Evolutionary conservation across 2,329 filamentous ascomycete genomes (phyloP).

Genomic region (Curvularia sp.): DNA sequence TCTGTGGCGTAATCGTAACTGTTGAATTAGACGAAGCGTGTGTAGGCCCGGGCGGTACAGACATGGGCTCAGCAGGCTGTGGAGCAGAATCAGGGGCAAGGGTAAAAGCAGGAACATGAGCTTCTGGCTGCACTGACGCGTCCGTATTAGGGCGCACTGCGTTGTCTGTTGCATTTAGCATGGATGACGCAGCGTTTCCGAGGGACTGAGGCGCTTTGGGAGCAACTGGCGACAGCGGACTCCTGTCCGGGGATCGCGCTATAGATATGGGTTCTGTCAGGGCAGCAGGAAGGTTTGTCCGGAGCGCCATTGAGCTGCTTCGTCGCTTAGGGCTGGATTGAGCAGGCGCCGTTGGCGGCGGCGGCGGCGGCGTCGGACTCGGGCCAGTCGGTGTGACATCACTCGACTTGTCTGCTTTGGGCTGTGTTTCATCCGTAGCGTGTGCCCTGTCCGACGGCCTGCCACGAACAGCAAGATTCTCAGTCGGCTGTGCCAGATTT

Average conservation of each 20-base stretch:
- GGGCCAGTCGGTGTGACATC: slow-evolving; percentile 32
- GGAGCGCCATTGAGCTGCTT: slow-evolving; percentile 8
- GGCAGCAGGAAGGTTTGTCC: slow-evolving; percentile 21
- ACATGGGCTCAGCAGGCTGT: background rate
- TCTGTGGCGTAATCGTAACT: slow-evolving; percentile 16
- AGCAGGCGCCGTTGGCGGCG: background rate
- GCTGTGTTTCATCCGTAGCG: slow-evolving; percentile 14
- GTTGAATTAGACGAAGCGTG: slow-evolving; percentile 17
- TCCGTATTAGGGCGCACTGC: background rate
- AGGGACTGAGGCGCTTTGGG: slow-evolving; percentile 1
- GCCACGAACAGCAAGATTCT: slow-evolving; percentile 28
- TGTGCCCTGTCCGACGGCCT: slow-evolving; percentile 40
- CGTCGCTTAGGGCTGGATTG: background rate
- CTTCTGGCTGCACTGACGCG: background rate
- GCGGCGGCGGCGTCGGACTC: slow-evolving; percentile 12
- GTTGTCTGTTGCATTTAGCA: background rate
- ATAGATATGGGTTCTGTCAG: slow-evolving; percentile 21
- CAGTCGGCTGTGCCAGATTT: slow-evolving; percentile 30
- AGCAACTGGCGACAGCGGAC: slow-evolving; percentile 6
- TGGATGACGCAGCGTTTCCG: background rate
- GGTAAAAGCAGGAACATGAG: background rate
- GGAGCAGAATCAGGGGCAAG: background rate
- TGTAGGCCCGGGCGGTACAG: slow-evolving; percentile 9
- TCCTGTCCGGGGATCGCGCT: slow-evolving; percentile 20
- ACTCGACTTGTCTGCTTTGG: slow-evolving; percentile 26